Evolutionary conservation across 495 filamentous ascomycete species (phyloP).

Genomic region (Lasiosphaeria ovina): DNA sequence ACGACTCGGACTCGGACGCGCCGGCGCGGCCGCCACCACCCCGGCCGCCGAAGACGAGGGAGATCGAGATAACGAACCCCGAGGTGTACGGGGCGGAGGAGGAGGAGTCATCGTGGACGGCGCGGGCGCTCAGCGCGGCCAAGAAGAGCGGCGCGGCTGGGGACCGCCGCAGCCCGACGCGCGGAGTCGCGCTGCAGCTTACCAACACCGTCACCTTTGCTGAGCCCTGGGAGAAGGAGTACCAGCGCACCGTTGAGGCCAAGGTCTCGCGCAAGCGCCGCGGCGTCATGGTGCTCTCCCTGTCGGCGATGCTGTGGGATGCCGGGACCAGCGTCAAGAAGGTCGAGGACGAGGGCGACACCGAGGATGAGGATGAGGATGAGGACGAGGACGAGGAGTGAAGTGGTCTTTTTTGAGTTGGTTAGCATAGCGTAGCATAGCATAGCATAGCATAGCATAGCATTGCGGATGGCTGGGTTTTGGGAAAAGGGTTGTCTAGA

Average conservation of each 20-base stretch:
- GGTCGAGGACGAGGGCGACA: background rate
- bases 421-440: too few species aligned
- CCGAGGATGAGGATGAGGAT: background rate
- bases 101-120: background rate
- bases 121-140: background rate
- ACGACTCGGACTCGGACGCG: too few species aligned
- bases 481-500: too few species aligned
- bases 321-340: slow-evolving; percentile 1
- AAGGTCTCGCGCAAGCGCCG: slow-evolving; percentile 22
- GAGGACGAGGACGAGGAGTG: too few species aligned
- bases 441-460: too few species aligned
- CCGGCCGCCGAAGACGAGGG: slow-evolving; percentile 4
- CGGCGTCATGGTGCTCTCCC: slow-evolving; percentile 22
- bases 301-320: slow-evolving; percentile 24
- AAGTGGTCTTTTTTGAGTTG: too few species aligned
- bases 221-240: slow-evolving; percentile 29
- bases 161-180: background rate
- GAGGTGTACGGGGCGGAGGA: slow-evolving; percentile 6
- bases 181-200: slow-evolving; percentile 7
- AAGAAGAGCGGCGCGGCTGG: background rate
- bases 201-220: slow-evolving; percentile 18
- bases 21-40: too few species aligned
- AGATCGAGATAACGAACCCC: slow-evolving; percentile 19
- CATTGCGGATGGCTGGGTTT: too few species aligned
- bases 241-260: slow-evolving; percentile 24